Percentiles rank a stretch among this genome's conserved stretches.
These are phyloP conservation scores for Cryphonectria nitschkei DNA, from an alignment of 2,329 filamentous ascomycete genomes.

Conservation along the genomic window DNA sequence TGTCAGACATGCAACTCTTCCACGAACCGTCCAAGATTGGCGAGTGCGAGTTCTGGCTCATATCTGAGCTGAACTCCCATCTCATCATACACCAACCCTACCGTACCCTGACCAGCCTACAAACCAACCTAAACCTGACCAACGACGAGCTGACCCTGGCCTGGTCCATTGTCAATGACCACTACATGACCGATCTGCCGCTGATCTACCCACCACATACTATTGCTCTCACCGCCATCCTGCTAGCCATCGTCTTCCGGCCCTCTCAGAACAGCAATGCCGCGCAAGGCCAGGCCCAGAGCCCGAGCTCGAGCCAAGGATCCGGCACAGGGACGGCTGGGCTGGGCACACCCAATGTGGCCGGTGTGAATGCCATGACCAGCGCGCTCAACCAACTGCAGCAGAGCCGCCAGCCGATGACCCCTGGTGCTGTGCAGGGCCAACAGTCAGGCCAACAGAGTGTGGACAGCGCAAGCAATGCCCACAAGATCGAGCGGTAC, in stretches of 20 bases:
- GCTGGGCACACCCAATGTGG: conserved; percentile 31
- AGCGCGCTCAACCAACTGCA: conserved; percentile 54
- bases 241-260: conserved; percentile 81
- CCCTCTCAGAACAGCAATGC: conserved; percentile 52
- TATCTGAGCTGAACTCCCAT: conserved; percentile 87
- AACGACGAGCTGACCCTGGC: conserved; percentile 79
- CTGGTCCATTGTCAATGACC: conserved; percentile 86
- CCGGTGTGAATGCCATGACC: conserved; percentile 54
- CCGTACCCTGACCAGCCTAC: conserved; percentile 74
- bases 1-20: conserved; percentile 35
- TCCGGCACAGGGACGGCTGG: conserved; percentile 29
- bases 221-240: conserved; percentile 83
- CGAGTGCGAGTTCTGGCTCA: conserved; percentile 92
- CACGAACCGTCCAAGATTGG: conserved; percentile 83
- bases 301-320: conserved; percentile 22
- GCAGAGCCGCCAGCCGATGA: conserved; percentile 31
- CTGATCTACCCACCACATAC: conserved; percentile 84
- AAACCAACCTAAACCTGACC: conserved; percentile 70
- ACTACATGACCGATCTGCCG: conserved; percentile 90
- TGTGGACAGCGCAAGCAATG: conserved; percentile 20
- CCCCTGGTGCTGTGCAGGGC: conserved; percentile 27
- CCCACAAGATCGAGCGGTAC: conserved; percentile 53
- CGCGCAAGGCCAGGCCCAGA: conserved; percentile 34
- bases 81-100: conserved; percentile 92
- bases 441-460: conserved; percentile 29